Evolutionary conservation across 768 basidiomycete species (phyloP), one percentile per base, ranked within the genome.

Genomic region (Mycena indigotica): DNA sequence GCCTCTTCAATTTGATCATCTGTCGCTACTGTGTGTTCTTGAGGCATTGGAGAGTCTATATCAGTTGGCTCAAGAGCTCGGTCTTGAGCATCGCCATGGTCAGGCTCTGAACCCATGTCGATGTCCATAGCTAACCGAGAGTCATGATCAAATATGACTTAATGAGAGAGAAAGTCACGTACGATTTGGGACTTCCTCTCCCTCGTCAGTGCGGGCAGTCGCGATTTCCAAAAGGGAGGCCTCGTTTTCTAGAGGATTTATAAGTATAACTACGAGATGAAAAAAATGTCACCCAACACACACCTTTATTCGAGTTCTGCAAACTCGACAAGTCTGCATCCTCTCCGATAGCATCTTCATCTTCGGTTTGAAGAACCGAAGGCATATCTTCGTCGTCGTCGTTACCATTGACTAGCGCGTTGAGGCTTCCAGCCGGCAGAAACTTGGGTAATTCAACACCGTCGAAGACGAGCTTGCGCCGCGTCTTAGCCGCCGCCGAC

Each of bases 1-100:
- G 52, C 62, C 29, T 56, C 62, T 26, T 63, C 62, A 29, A 63
- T 63, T 28, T 63, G 55, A 56, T 63, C 62, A 50, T 63, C 58
- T 26, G 58, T 63, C 4, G 62, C 55, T 53, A 56, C 52, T 21
- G 56, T 23, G 25, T 46, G 46, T 5, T 57, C 56, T 50, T 59
- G 61, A 0, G 62, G 62, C 1, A 50, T 52, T 2, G 62, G 62
- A 16, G 61, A 63, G 4, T 57, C 61, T 5, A 63, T 56, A 30
- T 30, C 19, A 30, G 30, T 28, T 21, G 21, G 17, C 35, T 51
- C 50, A 15, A n/a, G 4, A 6, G 12, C 30, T 17, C 19, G n/a
- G 5, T 13, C 15, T 51, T 32, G 17, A 28, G 50, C 10, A 5
- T 29, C 29, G 4, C 5, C 10, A 25, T 6, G 24, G 5, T 24